These are phyloP conservation scores for Rhazya stricta DNA, from an alignment of 257 asterid species.

Conservation along the genomic window DNA sequence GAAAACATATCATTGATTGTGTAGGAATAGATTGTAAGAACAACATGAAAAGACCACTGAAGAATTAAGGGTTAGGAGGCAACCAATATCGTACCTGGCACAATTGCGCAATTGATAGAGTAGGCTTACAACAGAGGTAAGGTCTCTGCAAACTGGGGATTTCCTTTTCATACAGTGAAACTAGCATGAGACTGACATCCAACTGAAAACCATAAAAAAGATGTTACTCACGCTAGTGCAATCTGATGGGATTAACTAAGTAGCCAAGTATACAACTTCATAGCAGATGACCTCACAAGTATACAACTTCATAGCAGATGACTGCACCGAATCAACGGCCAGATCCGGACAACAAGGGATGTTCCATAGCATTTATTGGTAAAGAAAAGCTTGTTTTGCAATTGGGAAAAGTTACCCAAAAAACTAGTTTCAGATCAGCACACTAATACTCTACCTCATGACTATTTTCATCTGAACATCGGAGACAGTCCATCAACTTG, in stretches of 20 bases:
- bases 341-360: background rate
- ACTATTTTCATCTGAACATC: slow-evolving; percentile 48
- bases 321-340: slow-evolving; percentile 1
- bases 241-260: background rate
- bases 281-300: background rate
- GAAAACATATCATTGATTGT: background rate
- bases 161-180: slow-evolving; percentile 55
- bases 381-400: background rate
- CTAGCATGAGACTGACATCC: slow-evolving; percentile 55
- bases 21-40: background rate
- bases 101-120: slow-evolving; percentile 57
- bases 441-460: slow-evolving; percentile 36
- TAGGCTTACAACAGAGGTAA: slow-evolving; percentile 63
- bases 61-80: background rate
- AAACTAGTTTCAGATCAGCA: background rate
- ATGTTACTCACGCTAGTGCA: background rate
- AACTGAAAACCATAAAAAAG: slow-evolving; percentile 45
- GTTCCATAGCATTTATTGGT: background rate
- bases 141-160: slow-evolving; percentile 83
- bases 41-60: background rate
- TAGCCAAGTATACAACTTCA: background rate
- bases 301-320: background rate
- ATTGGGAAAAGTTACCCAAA: background rate
- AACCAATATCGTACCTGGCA: slow-evolving; percentile 48
- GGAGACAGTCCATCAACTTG: slow-evolving; percentile 66